These are phyloP conservation scores for Botrytis galanthina DNA, from an alignment of 2,329 filamentous ascomycete genomes.

Conservation along the genomic window DNA sequence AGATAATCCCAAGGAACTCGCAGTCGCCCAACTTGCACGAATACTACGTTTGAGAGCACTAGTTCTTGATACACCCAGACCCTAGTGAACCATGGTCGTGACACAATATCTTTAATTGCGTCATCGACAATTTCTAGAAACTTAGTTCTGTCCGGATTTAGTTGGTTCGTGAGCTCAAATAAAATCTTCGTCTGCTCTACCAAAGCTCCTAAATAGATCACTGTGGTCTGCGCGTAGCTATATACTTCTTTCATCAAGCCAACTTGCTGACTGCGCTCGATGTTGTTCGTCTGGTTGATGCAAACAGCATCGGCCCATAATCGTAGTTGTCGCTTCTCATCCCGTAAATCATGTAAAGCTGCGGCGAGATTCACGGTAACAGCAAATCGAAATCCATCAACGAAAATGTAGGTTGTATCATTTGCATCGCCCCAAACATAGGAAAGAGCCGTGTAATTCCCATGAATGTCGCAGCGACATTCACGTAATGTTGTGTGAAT, in stretches of 20 bases:
- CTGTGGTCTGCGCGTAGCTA: not conserved
- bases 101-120: not conserved
- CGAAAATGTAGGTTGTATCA: not conserved
- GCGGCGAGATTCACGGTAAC: not conserved
- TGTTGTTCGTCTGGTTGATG: not conserved
- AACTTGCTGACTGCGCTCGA: not conserved
- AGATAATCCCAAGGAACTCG: not conserved
- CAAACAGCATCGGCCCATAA: conserved; percentile 1
- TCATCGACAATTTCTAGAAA: not conserved
- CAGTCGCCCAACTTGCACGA: not conserved
- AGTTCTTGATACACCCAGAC: conserved; percentile 4
- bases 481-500: not conserved
- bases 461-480: not conserved
- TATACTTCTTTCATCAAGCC: not conserved
- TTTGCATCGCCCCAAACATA: conserved; percentile 9
- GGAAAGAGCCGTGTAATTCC: not conserved
- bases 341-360: not conserved
- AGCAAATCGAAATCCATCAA: not conserved
- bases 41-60: not conserved
- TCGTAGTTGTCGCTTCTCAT: not conserved
- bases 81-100: conserved; percentile 4
- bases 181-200: not conserved
- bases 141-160: not conserved
- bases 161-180: not conserved
- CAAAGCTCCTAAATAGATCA: not conserved